These are phyloP conservation scores for Tetrapisispora nanseiensis DNA, from an alignment of 805 yeast genomes.

Conservation along the genomic window DNA sequence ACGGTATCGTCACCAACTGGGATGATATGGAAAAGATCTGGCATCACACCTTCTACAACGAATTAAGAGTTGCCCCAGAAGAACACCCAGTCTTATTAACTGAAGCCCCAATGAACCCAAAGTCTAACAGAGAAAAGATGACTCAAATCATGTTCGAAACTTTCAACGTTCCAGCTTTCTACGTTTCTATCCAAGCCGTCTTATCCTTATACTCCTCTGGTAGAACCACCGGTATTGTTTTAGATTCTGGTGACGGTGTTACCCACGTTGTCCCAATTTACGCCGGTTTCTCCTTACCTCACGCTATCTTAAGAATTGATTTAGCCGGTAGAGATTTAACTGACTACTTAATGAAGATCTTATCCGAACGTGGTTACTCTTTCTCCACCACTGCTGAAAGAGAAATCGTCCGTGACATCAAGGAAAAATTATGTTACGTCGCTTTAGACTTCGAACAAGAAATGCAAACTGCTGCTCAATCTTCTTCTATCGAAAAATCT, in stretches of 20 bases:
- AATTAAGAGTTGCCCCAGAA: constrained; percentile 99
- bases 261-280: constrained; percentile 99
- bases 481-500: constrained; percentile 95
- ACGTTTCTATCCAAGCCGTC: constrained; percentile 97
- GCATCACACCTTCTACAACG: constrained; percentile 99
- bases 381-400: constrained; percentile 99
- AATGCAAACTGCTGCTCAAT: constrained; percentile 97
- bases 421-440: constrained; percentile 98
- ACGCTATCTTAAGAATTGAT: constrained; percentile 97
- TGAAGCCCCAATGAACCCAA: constrained; percentile 99
- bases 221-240: constrained; percentile 99
- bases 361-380: constrained; percentile 97
- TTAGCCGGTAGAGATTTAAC: constrained; percentile 99
- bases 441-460: constrained; percentile 99
- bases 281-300: constrained; percentile 99
- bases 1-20: constrained; percentile 99
- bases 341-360: constrained; percentile 96
- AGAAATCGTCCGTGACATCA: constrained; percentile 82
- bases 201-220: constrained; percentile 97
- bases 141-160: constrained; percentile 99
- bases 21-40: constrained; percentile 99
- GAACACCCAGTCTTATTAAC: constrained; percentile 99
- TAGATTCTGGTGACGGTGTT: constrained; percentile 99
- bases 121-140: constrained; percentile 99
- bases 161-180: constrained; percentile 98